Conservation (phyloP, 805 yeast genomes). For the Suhomyces vadensis region DNA sequence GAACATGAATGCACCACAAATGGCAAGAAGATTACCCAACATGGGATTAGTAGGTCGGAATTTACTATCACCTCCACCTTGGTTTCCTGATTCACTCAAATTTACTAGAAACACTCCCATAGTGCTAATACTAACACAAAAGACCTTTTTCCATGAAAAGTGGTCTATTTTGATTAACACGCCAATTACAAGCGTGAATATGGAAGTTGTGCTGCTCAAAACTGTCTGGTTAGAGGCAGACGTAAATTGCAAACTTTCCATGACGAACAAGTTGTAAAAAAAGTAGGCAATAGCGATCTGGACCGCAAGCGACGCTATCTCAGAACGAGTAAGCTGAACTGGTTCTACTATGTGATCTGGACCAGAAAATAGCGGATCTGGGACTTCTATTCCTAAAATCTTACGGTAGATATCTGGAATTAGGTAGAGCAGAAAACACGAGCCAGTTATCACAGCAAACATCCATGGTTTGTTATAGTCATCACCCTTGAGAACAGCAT, state of each 20-base stretch:
- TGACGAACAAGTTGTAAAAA: constrained; percentile 40
- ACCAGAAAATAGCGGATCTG: neutral
- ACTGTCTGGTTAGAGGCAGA: constrained; percentile 56
- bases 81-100: constrained; percentile 26
- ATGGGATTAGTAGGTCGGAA: constrained; percentile 38
- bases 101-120: constrained; percentile 50
- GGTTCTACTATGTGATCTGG: constrained; percentile 8
- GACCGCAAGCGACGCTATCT: constrained; percentile 37
- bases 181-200: constrained; percentile 51
- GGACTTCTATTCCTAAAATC: neutral
- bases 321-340: constrained; percentile 23
- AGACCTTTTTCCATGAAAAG: constrained; percentile 41
- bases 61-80: constrained; percentile 24
- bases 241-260: constrained; percentile 48
- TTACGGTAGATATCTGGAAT: constrained; percentile 32
- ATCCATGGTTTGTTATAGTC: constrained; percentile 51
- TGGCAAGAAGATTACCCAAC: constrained; percentile 48
- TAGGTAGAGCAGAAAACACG: constrained; percentile 47
- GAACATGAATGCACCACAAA: constrained; percentile 48
- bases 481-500: constrained; percentile 48
- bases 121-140: constrained; percentile 47
- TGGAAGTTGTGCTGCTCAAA: constrained; percentile 51
- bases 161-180: constrained; percentile 40
- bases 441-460: constrained; percentile 49
- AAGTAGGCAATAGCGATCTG: constrained; percentile 46